Evolutionary conservation across 2,329 filamentous ascomycete genomes (phyloP).

Genomic region (Colletotrichum siamense): DNA sequence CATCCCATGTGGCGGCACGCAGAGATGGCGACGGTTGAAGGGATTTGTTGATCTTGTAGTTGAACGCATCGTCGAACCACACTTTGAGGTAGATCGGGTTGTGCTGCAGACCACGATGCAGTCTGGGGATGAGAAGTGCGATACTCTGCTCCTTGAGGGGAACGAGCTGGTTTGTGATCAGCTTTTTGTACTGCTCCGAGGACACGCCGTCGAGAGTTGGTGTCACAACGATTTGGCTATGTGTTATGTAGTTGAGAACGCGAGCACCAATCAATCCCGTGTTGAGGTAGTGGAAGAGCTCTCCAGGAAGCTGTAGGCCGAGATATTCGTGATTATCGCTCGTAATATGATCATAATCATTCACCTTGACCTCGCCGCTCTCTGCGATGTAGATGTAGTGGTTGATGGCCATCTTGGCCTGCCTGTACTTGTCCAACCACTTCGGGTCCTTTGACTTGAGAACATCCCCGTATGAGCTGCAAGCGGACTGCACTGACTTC

Average conservation of each 20-base stretch:
- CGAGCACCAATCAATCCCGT: conserved; percentile 80
- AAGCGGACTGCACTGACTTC: conserved; percentile 74
- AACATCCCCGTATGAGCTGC: conserved; percentile 81
- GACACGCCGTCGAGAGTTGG: conserved; percentile 87
- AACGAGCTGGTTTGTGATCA: conserved; percentile 77
- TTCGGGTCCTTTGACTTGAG: conserved; percentile 72
- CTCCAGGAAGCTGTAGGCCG: conserved; percentile 86
- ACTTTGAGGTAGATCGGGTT: conserved; percentile 79
- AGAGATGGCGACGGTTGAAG: conserved; percentile 53
- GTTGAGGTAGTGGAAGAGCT: conserved; percentile 90
- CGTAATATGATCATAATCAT: conserved; percentile 76
- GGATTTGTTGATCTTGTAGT: conserved; percentile 67
- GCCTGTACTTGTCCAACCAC: conserved; percentile 87
- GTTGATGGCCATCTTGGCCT: conserved; percentile 82
- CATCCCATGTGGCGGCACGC: conserved; percentile 70
- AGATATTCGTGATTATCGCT: conserved; percentile 88
- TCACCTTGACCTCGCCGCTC: conserved; percentile 77
- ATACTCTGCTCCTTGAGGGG: conserved; percentile 79
- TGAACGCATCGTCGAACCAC: conserved; percentile 81
- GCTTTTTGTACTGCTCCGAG: conserved; percentile 79
- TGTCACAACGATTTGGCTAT: conserved; percentile 76
- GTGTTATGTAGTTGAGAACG: conserved; percentile 82
- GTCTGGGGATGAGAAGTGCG: conserved; percentile 76
- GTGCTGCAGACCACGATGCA: conserved; percentile 84
- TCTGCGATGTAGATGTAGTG: conserved; percentile 85